These are phyloP conservation scores for Tilletiaria anomala DNA, from an alignment of 1,284 basidiomycete genomes.

Conservation along the genomic window DNA sequence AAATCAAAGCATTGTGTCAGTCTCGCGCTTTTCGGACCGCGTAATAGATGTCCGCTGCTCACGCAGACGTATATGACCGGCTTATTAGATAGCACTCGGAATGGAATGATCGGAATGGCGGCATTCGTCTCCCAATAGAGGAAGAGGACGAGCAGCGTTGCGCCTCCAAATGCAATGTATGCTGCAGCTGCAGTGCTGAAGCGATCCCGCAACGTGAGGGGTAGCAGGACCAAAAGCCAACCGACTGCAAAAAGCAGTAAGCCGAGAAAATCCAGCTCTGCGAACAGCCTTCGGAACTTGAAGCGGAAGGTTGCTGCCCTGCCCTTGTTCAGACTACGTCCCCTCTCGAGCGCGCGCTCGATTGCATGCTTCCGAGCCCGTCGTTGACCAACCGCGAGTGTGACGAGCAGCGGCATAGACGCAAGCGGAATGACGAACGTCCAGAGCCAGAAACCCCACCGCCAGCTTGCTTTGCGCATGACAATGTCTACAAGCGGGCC, in stretches of 20 bases:
- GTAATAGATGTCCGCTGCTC: too few species aligned
- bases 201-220: not conserved
- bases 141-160: not conserved
- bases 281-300: constrained; percentile 14
- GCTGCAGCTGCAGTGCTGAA: not conserved
- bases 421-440: constrained; percentile 26
- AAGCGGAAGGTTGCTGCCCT: too few species aligned
- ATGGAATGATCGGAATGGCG: not conserved
- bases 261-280: not conserved
- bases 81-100: not conserved
- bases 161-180: not conserved
- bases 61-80: not conserved
- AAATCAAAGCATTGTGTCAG: too few species aligned
- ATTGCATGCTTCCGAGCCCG: too few species aligned
- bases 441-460: constrained; percentile 58
- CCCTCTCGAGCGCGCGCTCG: too few species aligned
- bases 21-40: too few species aligned
- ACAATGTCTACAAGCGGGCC: constrained; percentile 55
- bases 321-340: too few species aligned
- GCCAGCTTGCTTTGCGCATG: constrained; percentile 48
- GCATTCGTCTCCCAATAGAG: not conserved
- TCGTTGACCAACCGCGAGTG: constrained; percentile 25
- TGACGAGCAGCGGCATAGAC: constrained; percentile 27
- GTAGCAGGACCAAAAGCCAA: not conserved
- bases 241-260: not conserved